phyloP scores from a whole-genome alignment of 805 yeast species.

The Candida nanaspora region DNA sequence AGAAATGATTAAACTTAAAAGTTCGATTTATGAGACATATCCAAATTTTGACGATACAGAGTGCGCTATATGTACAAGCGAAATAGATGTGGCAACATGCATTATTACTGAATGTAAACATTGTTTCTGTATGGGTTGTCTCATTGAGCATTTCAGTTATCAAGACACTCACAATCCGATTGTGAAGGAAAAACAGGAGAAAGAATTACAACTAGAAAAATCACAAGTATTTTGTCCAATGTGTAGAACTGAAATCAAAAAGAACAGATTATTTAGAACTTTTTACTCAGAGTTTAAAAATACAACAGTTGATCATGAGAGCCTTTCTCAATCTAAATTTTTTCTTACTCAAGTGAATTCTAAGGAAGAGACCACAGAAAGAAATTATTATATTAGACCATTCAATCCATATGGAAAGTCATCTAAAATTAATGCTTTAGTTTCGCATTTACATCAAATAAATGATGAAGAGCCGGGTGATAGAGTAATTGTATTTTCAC shows the following conservation, averaged over 20 bases:
- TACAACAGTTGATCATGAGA: conserved; percentile 12
- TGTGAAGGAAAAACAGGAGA: conserved; percentile 2
- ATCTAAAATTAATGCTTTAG: conserved; percentile 64
- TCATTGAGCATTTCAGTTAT: conserved; percentile 67
- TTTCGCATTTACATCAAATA: conserved; percentile 49
- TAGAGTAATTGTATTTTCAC: conserved; percentile 84
- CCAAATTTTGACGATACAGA: conserved; percentile 42
- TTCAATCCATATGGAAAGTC: conserved; percentile 52
- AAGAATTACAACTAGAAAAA: conserved; percentile 21
- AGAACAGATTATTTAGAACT: conserved; percentile 39
- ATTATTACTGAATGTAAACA: conserved; percentile 74
- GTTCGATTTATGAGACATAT: conserved; percentile 26
- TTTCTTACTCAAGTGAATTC: conserved; percentile 11
- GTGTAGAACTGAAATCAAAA: conserved; percentile 55
- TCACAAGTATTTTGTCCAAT: conserved; percentile 60
- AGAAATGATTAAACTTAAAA: conserved; percentile 14
- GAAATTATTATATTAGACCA: conserved; percentile 26
- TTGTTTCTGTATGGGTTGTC: conserved; percentile 65
- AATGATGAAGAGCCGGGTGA: conserved; percentile 53
- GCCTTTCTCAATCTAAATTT: conserved; percentile 8
- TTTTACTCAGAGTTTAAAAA: conserved; percentile 18
- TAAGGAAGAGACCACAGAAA: neutral
- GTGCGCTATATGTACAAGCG: conserved; percentile 77
- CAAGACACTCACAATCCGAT: conserved; percentile 30
- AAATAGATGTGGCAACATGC: conserved; percentile 44